Evolutionary conservation across 805 yeast genomes (phyloP), one percentile per base, ranked within the genome.

Genomic region (Hanseniaspora jakobsenii): DNA sequence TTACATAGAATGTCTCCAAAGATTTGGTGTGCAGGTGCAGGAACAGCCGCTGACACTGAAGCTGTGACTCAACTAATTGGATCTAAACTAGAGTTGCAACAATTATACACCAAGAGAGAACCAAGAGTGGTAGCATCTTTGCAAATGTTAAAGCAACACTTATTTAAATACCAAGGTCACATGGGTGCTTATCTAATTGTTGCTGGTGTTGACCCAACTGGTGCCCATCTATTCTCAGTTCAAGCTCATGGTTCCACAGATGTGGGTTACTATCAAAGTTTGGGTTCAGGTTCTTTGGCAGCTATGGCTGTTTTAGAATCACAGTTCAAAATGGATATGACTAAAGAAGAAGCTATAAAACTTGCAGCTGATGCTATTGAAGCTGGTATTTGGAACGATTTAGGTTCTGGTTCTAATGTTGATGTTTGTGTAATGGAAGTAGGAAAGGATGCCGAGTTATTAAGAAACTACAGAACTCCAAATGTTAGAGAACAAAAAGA

Each of bases 11-110:
- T 87, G 52, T 73, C 95, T 6, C 95, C 96, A 8, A 74, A 72
- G 57, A 86, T 87, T 60, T 89, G 96, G 96, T 89, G 98, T 77
- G 98, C 98, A 42, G 98, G 98, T 57, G 98, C 98, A 3, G 98
- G 98, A 63, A 91, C 98, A n/a, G 98, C 98, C 24, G 97, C 98
- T 6, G 98, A 91, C 61, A 91, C 96, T 10, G 97, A 91, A 62
- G 85, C 86, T 77, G 97, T 91, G 31, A 91, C 98, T 4, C 95
- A 86, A 62, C 70, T 91, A 58, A 86, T 86, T 53, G 76, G 85
- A 29, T 83, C 95, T 30, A 87, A 89, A 61, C 67, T 91, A 51
- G 98, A 91, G 64, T 69, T 91, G 50, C 98, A 89, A 63, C 70
- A 93, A 7, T 68, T 86, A 64, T 77, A 81, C 55, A 78, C 89